phyloP scores from a whole-genome alignment of 2,329 filamentous ascomycete species.

The Thelonectria discophora region DNA sequence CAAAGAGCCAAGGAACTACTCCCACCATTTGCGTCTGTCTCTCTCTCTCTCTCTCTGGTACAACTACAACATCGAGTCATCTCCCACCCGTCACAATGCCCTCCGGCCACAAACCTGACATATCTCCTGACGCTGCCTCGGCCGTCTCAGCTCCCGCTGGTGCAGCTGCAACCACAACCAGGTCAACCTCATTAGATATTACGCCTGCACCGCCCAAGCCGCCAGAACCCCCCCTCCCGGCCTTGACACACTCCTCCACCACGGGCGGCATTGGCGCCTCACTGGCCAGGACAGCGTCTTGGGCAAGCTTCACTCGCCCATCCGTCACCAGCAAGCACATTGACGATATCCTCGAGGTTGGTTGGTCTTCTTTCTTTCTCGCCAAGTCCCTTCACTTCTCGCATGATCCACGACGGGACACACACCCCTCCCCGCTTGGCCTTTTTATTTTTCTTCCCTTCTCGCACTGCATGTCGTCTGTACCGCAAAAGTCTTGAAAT shows the following conservation, averaged over 20 bases:
- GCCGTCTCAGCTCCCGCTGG: background rate
- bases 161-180: background rate
- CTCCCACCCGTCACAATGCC: no score
- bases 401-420: slow-evolving; percentile 4
- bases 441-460: background rate
- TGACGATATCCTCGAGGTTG: slow-evolving; percentile 58
- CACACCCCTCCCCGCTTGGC: background rate
- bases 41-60: no score
- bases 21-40: no score
- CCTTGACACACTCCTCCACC: slow-evolving; percentile 25
- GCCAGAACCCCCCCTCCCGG: slow-evolving; percentile 21
- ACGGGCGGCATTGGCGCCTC: slow-evolving; percentile 6
- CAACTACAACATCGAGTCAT: no score
- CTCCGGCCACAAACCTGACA: no score
- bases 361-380: slow-evolving; percentile 31
- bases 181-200: no score
- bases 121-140: background rate
- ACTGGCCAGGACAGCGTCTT: slow-evolving; percentile 30
- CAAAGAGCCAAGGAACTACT: no score
- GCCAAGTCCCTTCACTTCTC: no score
- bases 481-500: slow-evolving; percentile 19
- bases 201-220: background rate
- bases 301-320: slow-evolving; percentile 39
- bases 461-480: background rate
- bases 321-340: slow-evolving; percentile 49